Evolutionary conservation across 331 rosid species (phyloP).

Genomic region (Rhamnella rubrinervis): DNA sequence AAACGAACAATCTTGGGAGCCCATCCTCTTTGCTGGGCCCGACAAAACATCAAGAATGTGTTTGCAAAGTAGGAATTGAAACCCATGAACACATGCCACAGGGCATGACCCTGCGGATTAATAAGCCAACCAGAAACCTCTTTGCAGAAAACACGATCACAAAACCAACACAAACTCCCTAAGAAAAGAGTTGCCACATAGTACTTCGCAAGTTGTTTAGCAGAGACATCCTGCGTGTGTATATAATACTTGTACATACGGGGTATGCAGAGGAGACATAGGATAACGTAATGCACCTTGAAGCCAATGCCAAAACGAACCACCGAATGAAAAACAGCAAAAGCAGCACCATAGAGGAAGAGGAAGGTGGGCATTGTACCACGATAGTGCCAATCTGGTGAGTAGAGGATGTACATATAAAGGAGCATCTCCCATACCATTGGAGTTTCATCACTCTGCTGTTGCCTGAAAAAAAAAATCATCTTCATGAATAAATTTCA

Average conservation of each 20-base stretch:
- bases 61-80: slow-evolving; percentile 68
- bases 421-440: slow-evolving; percentile 94
- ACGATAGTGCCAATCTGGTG: slow-evolving; percentile 92
- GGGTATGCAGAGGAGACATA: slow-evolving; percentile 80
- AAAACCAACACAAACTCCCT: slow-evolving; percentile 67
- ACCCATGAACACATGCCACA: slow-evolving; percentile 86
- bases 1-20: slow-evolving; percentile 52
- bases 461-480: slow-evolving; percentile 59
- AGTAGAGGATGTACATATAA: slow-evolving; percentile 78
- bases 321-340: slow-evolving; percentile 57
- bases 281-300: slow-evolving; percentile 66
- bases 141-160: slow-evolving; percentile 62
- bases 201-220: slow-evolving; percentile 59
- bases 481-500: slow-evolving; percentile 20
- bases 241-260: slow-evolving; percentile 93
- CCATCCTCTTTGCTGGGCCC: slow-evolving; percentile 82
- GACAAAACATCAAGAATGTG: slow-evolving; percentile 93
- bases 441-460: slow-evolving; percentile 86
- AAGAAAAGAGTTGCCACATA: slow-evolving; percentile 58
- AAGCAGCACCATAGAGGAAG: slow-evolving; percentile 64
- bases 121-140: slow-evolving; percentile 58
- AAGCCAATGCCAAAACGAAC: slow-evolving; percentile 64
- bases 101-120: slow-evolving; percentile 85
- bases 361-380: slow-evolving; percentile 88
- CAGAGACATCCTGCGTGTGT: slow-evolving; percentile 51